Percentiles rank a stretch among this genome's conserved stretches.
phyloP scores from a whole-genome alignment of 768 basidiomycete genomes.

The Collybiopsis luxurians region DNA sequence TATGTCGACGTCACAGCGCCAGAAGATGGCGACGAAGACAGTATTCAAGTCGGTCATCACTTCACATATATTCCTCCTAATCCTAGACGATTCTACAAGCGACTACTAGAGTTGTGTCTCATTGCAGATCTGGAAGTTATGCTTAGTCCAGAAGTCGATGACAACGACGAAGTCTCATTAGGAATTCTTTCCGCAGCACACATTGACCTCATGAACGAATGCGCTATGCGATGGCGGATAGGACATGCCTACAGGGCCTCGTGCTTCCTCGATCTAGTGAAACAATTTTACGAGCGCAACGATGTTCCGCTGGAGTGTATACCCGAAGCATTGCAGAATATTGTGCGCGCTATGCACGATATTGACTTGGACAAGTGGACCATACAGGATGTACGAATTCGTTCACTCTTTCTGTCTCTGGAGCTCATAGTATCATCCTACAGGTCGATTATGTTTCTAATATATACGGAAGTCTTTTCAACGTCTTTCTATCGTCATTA shows the following conservation, averaged over 20 bases:
- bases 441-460: constrained; percentile 69
- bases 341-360: constrained; percentile 70
- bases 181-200: constrained; percentile 83
- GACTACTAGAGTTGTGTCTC: constrained; percentile 81
- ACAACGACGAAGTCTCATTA: constrained; percentile 92
- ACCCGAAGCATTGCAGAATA: constrained; percentile 78
- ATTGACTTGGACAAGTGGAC: constrained; percentile 77
- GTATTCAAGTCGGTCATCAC: constrained; percentile 66
- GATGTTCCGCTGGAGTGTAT: constrained; percentile 95
- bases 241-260: constrained; percentile 72
- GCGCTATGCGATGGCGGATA: constrained; percentile 88
- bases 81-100: constrained; percentile 81
- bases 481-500: constrained; percentile 78
- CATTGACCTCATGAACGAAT: constrained; percentile 82
- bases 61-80: constrained; percentile 93
- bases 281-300: constrained; percentile 81
- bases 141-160: constrained; percentile 87
- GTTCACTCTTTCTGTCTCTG: constrained; percentile 7
- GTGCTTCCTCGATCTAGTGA: constrained; percentile 84
- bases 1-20: constrained; percentile 29
- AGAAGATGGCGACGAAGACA: constrained; percentile 58
- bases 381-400: constrained; percentile 67
- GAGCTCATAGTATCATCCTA: constrained; percentile 7
- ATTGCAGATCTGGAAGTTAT: constrained; percentile 85
- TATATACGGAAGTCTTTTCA: constrained; percentile 75